phyloP scores from a whole-genome alignment of 257 asterid species.

The Asclepias syriaca region DNA sequence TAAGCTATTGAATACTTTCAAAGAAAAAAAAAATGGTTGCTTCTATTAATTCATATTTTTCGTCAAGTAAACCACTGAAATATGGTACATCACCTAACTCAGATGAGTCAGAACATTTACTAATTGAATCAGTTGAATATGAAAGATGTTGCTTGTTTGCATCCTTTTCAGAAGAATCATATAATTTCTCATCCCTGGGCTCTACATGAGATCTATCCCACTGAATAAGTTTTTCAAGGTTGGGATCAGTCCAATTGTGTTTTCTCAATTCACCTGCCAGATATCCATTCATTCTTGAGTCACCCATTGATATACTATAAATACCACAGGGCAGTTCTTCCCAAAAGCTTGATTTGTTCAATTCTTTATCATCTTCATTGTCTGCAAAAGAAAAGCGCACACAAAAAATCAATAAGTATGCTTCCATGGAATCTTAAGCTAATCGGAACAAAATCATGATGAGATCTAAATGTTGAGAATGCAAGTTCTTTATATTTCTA shows the following conservation, averaged over 20 bases:
- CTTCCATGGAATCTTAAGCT: too few species aligned
- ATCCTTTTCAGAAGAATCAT: conserved; percentile 21
- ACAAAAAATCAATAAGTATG: conserved; percentile 5
- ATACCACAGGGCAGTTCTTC: conserved; percentile 95
- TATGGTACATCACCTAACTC: conserved; percentile 36
- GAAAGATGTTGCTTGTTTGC: conserved; percentile 21
- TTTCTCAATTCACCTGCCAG: conserved; percentile 48
- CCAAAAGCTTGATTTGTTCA: conserved; percentile 56
- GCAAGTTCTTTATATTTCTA: neutral
- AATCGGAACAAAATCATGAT: neutral
- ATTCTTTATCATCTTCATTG: conserved; percentile 35
- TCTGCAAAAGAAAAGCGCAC: conserved; percentile 27
- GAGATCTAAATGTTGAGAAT: neutral
- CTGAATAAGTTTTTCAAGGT: conserved; percentile 56
- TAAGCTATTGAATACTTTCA: conserved; percentile 5
- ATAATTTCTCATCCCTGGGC: conserved; percentile 46
- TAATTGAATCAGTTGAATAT: conserved; percentile 22
- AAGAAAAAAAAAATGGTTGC: neutral
- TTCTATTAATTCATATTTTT: conserved; percentile 1
- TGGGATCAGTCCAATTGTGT: conserved; percentile 68
- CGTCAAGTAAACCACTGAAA: conserved; percentile 14
- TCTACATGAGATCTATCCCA: conserved; percentile 78
- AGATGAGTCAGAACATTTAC: conserved; percentile 4
- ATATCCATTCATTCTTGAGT: conserved; percentile 27
- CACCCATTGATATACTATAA: conserved; percentile 54